A percentile compares a stretch with the other conserved stretches of the same genome.
Evolutionary conservation across 768 basidiomycete species (phyloP).

Genomic region (Cyathus striatus): DNA sequence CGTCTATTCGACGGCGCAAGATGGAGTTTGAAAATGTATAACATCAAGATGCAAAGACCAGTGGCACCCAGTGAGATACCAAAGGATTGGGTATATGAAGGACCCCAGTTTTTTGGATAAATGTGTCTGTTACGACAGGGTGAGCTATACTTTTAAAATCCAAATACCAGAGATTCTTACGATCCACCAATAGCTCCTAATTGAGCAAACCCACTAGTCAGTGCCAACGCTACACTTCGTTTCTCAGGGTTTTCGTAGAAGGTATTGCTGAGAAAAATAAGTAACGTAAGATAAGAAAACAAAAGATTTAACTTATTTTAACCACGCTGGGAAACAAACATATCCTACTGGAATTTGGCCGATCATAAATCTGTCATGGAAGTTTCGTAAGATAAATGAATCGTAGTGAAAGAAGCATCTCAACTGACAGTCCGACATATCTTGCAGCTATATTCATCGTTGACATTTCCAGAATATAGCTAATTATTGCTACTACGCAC

Average conservation of each 20-base stretch:
- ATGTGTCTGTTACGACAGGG: slow-evolving; percentile 31
- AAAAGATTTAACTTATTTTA: no score
- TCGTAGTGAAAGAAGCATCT: background rate
- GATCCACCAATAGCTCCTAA: slow-evolving; percentile 52
- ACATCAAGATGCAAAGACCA: slow-evolving; percentile 31
- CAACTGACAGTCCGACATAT: slow-evolving; percentile 49
- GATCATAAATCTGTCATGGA: slow-evolving; percentile 7
- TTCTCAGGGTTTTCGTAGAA: slow-evolving; percentile 63
- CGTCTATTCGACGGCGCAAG: slow-evolving; percentile 19
- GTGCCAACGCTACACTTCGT: slow-evolving; percentile 61
- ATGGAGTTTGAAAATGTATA: slow-evolving; percentile 21
- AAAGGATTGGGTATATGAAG: slow-evolving; percentile 46
- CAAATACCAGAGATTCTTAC: slow-evolving; percentile 24
- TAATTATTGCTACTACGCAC: slow-evolving; percentile 48
- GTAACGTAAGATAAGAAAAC: no score
- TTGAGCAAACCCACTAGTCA: slow-evolving; percentile 63
- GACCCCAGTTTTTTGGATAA: slow-evolving; percentile 47
- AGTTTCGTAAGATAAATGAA: background rate
- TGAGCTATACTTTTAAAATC: no score
- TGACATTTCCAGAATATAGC: slow-evolving; percentile 49
- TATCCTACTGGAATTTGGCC: slow-evolving; percentile 35
- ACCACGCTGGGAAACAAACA: slow-evolving; percentile 36
- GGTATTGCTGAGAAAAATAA: no score
- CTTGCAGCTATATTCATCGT: slow-evolving; percentile 45
- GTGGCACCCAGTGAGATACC: slow-evolving; percentile 50